phyloP scores from a whole-genome alignment of 2,329 filamentous ascomycete genomes.

The Aspergillus niger region DNA sequence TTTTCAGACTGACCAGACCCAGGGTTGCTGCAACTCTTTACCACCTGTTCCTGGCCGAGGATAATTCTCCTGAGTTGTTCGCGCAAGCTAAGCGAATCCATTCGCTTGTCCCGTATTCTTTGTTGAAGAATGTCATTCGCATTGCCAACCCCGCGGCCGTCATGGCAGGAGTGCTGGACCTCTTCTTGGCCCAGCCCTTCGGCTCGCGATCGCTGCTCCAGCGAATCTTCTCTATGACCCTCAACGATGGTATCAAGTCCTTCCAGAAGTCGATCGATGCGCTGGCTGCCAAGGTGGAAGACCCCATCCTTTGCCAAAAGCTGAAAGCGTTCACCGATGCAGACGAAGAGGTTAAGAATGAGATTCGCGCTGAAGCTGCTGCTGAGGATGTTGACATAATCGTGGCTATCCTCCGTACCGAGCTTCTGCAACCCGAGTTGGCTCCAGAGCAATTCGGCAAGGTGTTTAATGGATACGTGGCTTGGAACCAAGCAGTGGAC shows the following conservation, averaged over 20 bases:
- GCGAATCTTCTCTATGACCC: conserved; percentile 86
- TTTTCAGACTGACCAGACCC: conserved; percentile 14
- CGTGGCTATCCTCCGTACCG: conserved; percentile 79
- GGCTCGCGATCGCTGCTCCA: conserved; percentile 88
- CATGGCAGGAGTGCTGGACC: conserved; percentile 91
- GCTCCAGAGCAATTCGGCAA: conserved; percentile 74
- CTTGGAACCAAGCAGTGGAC: conserved; percentile 92
- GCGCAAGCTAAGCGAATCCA: conserved; percentile 93
- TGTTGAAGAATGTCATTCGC: conserved; percentile 95
- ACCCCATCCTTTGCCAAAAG: conserved; percentile 76
- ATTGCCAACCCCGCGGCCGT: conserved; percentile 95
- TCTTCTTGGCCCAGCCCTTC: conserved; percentile 95
- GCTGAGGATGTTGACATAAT: conserved; percentile 79
- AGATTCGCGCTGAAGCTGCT: conserved; percentile 72
- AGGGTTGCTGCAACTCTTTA: conserved; percentile 91
- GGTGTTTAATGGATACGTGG: conserved; percentile 92
- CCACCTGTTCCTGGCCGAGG: conserved; percentile 94
- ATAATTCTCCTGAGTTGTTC: conserved; percentile 96
- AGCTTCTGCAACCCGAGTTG: conserved; percentile 71
- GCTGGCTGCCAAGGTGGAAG: conserved; percentile 75
- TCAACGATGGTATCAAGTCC: conserved; percentile 84
- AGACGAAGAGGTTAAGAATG: conserved; percentile 71
- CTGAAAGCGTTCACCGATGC: conserved; percentile 76
- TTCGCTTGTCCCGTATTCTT: conserved; percentile 86
- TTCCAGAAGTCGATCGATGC: conserved; percentile 86